Base-by-base conservation (phyloP, 192 early-diverging fungal species). In the Backusella westeae region DNA sequence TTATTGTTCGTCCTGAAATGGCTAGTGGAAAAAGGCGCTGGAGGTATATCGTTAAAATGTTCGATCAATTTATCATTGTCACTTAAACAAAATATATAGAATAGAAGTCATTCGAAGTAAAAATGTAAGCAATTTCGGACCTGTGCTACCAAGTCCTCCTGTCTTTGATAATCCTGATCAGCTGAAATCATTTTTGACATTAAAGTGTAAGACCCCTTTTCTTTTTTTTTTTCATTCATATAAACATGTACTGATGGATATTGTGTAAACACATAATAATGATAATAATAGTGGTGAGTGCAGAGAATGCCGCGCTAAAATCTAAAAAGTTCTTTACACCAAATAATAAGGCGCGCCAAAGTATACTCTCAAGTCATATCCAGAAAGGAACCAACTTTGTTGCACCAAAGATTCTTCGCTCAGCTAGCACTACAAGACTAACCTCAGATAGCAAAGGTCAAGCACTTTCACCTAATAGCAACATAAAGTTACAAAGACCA, bases 111-210 rank as follows among this genome's bases (percentile, higher is more conserved):
- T 78, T 12, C 21, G 75, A 29, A 77, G 85, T 38, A 81, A 89
- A 35, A 81, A 87, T 34, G 88, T 89, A 7, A 80, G 83, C 36
- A 63, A 74, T 10, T 89, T 89, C 73, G 88, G 88, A n/a, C 88
- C 88, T 0, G 65, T 80, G 3, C 63, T 86, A n/a, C 85, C 88
- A 6, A 75, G 82, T 41, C 87, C 85, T 19, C 77, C 84, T 10
- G 53, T 89, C 4, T 87, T 89, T 68, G 74, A 70, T 52, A 78
- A 81, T 38, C 41, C 80, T 0, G 76, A 77, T 1, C 75, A 79
- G n/a, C 63, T 89, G 14, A 73, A 78, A 17, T 79, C 70, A 17
- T 85, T n/a, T 86, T 81, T 69, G 42, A 80, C 19, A 78, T 82
- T 34, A 74, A 81, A 81, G 71, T 63, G 80, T 81, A 77, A 77